Conservation (phyloP, 116 monocot genomes). For the Phalaenopsis hybrid region DNA sequence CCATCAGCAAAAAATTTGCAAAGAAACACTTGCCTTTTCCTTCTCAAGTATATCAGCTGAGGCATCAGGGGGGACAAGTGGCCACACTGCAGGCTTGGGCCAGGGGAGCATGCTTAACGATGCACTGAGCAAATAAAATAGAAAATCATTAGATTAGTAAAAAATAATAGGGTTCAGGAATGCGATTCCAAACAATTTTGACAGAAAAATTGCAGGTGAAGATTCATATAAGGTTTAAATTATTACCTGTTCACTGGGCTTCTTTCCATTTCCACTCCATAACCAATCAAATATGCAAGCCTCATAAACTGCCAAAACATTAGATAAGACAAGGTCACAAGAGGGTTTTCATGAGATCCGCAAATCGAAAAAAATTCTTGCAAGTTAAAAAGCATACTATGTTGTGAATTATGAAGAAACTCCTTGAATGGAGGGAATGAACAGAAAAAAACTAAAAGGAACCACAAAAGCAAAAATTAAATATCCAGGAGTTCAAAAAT, state of each 20-base stretch:
- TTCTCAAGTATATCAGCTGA: constrained; percentile 70
- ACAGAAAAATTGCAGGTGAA: neutral
- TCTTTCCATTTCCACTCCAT: constrained; percentile 78
- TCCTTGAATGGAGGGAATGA: neutral
- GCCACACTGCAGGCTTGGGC: constrained; percentile 96
- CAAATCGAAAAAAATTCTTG: neutral
- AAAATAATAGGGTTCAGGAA: neutral
- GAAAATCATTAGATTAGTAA: neutral
- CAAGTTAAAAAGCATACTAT: neutral
- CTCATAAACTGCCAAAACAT: constrained; percentile 75
- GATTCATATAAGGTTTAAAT: neutral
- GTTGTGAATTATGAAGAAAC: neutral
- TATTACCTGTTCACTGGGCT: constrained; percentile 85
- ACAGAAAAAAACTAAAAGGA: neutral
- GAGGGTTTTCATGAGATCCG: neutral
- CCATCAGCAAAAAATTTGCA: neutral
- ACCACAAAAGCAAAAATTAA: neutral
- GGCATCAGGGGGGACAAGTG: constrained; percentile 64
- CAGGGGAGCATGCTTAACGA: constrained; percentile 97
- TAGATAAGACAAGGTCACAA: neutral
- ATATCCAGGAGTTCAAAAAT: neutral
- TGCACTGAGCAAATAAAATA: constrained; percentile 50
- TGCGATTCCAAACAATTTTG: neutral
- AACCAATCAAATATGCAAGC: constrained; percentile 91
- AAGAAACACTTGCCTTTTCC: constrained; percentile 68